Evolutionary conservation across 2,329 filamentous ascomycete species (phyloP).

Genomic region (Ophiostoma piceae): DNA sequence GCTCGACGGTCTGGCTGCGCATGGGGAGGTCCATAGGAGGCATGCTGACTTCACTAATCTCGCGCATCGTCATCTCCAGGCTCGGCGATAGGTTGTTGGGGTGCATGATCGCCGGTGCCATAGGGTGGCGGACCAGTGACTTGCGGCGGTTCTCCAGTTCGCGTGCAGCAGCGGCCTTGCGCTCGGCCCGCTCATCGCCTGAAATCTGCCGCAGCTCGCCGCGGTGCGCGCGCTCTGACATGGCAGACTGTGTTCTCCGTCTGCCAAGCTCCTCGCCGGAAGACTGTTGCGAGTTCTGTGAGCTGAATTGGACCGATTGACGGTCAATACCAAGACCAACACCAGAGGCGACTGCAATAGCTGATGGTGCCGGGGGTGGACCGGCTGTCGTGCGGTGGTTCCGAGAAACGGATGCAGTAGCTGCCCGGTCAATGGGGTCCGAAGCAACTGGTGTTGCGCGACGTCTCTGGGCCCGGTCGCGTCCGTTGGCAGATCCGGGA

Average conservation of each 20-base stretch:
- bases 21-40: slow-evolving; percentile 44
- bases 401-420: slow-evolving; percentile 17
- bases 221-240: slow-evolving; percentile 36
- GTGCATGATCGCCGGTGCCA: slow-evolving; percentile 73
- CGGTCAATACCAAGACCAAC: slow-evolving; percentile 26
- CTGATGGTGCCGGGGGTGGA: slow-evolving; percentile 29
- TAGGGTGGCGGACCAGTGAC: slow-evolving; percentile 74
- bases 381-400: slow-evolving; percentile 33
- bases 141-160: slow-evolving; percentile 84
- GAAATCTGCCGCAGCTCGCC: slow-evolving; percentile 49
- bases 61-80: slow-evolving; percentile 25
- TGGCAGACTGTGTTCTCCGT: slow-evolving; percentile 42
- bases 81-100: slow-evolving; percentile 52
- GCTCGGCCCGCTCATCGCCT: slow-evolving; percentile 57
- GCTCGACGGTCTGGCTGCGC: slow-evolving; percentile 63
- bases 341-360: slow-evolving; percentile 26
- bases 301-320: slow-evolving; percentile 27
- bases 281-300: slow-evolving; percentile 23
- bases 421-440: background rate
- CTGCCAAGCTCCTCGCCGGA: slow-evolving; percentile 26
- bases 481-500: slow-evolving; percentile 29
- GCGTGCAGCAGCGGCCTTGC: slow-evolving; percentile 70
- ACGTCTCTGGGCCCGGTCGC: slow-evolving; percentile 31
- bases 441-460: background rate
- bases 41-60: slow-evolving; percentile 38